Evolutionary conservation across 108 stramenopile genomes (phyloP).

Genomic region (Cyclotella baltica): DNA sequence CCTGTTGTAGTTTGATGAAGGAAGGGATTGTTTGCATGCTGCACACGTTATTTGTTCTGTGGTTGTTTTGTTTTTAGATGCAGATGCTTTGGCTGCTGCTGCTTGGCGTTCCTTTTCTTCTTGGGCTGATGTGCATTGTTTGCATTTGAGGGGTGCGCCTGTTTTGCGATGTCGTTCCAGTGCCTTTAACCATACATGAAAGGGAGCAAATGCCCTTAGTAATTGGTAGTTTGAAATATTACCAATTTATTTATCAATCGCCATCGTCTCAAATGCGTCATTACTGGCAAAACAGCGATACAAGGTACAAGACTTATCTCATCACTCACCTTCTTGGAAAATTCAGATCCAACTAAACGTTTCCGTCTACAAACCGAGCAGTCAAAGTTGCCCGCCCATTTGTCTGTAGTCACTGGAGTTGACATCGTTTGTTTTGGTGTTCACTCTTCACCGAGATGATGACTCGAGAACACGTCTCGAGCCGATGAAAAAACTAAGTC

Average conservation of each 20-base stretch:
- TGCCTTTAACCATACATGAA: not conserved
- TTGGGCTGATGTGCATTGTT: not conserved
- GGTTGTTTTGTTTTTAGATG: not conserved
- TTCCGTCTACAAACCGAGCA: not conserved
- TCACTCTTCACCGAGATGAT: not conserved
- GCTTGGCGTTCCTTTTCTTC: not conserved
- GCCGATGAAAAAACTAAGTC: too few species aligned
- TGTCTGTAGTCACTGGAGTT: not conserved
- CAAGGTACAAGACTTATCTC: not conserved
- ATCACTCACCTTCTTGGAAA: not conserved
- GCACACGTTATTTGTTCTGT: not conserved
- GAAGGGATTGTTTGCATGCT: not conserved
- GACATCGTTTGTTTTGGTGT: not conserved
- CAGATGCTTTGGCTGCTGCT: not conserved
- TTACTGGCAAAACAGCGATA: not conserved
- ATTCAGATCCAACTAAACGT: not conserved
- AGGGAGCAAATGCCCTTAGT: too few species aligned
- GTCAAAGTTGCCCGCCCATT: not conserved
- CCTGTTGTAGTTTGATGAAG: not conserved
- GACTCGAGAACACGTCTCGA: too few species aligned
- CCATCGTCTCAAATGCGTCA: too few species aligned
- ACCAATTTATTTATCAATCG: not conserved
- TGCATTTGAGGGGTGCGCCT: not conserved
- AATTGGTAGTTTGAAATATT: too few species aligned
- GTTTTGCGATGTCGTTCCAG: not conserved